Conservation (phyloP, 352 stramenopile species). For the Globisporangium lucens region DNA sequence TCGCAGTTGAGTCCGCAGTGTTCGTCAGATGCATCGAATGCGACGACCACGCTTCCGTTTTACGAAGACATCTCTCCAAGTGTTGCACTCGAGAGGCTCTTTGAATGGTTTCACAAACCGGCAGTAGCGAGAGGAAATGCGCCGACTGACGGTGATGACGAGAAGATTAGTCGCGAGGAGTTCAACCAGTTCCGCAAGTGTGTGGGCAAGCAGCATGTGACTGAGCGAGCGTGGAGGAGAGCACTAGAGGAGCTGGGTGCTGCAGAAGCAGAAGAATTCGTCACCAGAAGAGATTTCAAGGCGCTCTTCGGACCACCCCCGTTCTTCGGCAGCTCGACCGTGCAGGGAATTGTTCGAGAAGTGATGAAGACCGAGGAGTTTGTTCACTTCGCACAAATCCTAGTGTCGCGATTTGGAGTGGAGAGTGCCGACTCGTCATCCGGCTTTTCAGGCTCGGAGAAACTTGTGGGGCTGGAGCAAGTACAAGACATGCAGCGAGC, state of each 20-base stretch:
- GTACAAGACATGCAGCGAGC: slow-evolving; percentile 32
- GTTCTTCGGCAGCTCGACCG: slow-evolving; percentile 45
- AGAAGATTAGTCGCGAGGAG: slow-evolving; percentile 17
- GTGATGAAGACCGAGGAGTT: slow-evolving; percentile 42
- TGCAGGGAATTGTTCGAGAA: slow-evolving; percentile 37
- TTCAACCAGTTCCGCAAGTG: slow-evolving; percentile 46
- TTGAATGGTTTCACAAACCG: slow-evolving; percentile 29
- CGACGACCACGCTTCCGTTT: slow-evolving; percentile 46
- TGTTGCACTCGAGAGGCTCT: slow-evolving; percentile 38
- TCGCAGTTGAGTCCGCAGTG: slow-evolving; percentile 38
- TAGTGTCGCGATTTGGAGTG: slow-evolving; percentile 36
- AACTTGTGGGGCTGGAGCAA: slow-evolving; percentile 32
- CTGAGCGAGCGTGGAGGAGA: slow-evolving; percentile 29
- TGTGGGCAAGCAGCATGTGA: slow-evolving; percentile 27
- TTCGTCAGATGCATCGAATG: slow-evolving; percentile 17
- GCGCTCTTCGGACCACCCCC: slow-evolving; percentile 50
- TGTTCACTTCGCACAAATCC: slow-evolving; percentile 41
- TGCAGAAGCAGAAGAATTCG: slow-evolving; percentile 12
- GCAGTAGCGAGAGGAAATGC: neutral
- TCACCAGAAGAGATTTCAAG: slow-evolving; percentile 43
- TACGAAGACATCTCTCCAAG: slow-evolving; percentile 51
- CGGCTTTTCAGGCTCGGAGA: slow-evolving; percentile 6
- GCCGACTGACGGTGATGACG: neutral
- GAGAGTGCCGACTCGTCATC: neutral
- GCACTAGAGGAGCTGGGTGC: slow-evolving; percentile 40